Evolutionary conservation across 2,329 filamentous ascomycete species (phyloP).

Genomic region (Pseudogymnoascus sp.): DNA sequence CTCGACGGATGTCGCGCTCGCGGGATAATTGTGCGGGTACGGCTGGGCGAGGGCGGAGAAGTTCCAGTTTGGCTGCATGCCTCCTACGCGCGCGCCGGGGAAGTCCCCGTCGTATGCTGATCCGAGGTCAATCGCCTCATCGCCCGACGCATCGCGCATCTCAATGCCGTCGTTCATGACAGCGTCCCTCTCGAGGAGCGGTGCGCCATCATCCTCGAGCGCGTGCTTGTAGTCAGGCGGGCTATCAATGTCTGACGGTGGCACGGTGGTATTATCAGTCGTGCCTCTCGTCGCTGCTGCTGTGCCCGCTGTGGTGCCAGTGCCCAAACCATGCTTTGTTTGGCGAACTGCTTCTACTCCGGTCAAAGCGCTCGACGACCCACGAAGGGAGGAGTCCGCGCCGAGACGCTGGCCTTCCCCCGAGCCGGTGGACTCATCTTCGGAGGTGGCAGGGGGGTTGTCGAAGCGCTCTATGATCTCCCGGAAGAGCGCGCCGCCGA

Average conservation of each 20-base stretch:
- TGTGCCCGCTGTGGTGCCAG: constrained; percentile 23
- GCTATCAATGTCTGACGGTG: not conserved
- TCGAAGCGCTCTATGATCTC: constrained; percentile 60
- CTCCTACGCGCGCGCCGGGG: not conserved
- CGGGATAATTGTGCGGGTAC: not conserved
- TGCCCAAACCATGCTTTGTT: constrained; percentile 50
- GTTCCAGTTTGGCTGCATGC: constrained; percentile 15
- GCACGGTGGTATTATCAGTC: not conserved
- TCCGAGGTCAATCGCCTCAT: constrained; percentile 25
- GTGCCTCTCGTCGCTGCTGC: constrained; percentile 5
- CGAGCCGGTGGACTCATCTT: constrained; percentile 44
- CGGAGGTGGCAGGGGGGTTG: constrained; percentile 41
- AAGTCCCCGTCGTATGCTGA: not conserved
- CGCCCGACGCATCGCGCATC: constrained; percentile 10
- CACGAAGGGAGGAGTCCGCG: constrained; percentile 76
- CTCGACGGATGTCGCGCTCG: not conserved
- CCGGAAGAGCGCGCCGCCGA: constrained; percentile 72
- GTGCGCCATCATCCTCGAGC: constrained; percentile 17
- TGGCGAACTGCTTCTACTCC: constrained; percentile 70
- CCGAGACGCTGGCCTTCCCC: constrained; percentile 85
- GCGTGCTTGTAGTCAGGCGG: constrained; percentile 23
- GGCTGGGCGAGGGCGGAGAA: constrained; percentile 12
- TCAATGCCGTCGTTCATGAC: constrained; percentile 18
- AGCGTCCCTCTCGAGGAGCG: constrained; percentile 13
- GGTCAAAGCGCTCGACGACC: constrained; percentile 82